Conservation (phyloP, 1,139 yeast species). For the Candida labiduridarum region DNA sequence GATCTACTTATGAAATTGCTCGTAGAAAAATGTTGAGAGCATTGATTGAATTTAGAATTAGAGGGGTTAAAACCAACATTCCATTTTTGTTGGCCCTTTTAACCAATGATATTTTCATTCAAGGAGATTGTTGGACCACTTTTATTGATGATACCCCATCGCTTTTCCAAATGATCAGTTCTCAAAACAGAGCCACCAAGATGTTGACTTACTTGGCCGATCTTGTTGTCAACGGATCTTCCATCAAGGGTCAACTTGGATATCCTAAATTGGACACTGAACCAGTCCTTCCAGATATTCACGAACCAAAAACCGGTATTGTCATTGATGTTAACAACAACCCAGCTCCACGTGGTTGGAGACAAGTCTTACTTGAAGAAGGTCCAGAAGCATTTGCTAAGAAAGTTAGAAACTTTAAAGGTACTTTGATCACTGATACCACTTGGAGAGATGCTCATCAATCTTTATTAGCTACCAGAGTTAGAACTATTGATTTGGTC, state of each 20-base stretch:
- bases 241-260: conserved; percentile 94
- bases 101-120: conserved; percentile 87
- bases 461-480: conserved; percentile 96
- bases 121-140: conserved; percentile 96
- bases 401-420: conserved; percentile 80
- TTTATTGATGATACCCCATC: conserved; percentile 98
- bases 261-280: conserved; percentile 77
- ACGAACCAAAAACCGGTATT: conserved; percentile 57
- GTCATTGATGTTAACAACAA: conserved; percentile 56
- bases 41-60: conserved; percentile 92
- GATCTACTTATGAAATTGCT: conserved; percentile 94
- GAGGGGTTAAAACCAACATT: conserved; percentile 98
- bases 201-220: conserved; percentile 88
- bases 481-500: conserved; percentile 87
- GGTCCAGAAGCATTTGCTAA: conserved; percentile 92
- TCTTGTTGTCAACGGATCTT: conserved; percentile 91
- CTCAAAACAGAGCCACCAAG: conserved; percentile 97
- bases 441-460: conserved; percentile 99
- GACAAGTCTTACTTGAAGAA: conserved; percentile 76
- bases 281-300: conserved; percentile 73
- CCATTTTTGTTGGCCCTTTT: conserved; percentile 93
- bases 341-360: conserved; percentile 82
- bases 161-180: conserved; percentile 89
- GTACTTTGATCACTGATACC: conserved; percentile 93
- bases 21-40: conserved; percentile 98